Conservation (phyloP, 768 basidiomycete species). For the Macrolepiota fuliginosa region DNA sequence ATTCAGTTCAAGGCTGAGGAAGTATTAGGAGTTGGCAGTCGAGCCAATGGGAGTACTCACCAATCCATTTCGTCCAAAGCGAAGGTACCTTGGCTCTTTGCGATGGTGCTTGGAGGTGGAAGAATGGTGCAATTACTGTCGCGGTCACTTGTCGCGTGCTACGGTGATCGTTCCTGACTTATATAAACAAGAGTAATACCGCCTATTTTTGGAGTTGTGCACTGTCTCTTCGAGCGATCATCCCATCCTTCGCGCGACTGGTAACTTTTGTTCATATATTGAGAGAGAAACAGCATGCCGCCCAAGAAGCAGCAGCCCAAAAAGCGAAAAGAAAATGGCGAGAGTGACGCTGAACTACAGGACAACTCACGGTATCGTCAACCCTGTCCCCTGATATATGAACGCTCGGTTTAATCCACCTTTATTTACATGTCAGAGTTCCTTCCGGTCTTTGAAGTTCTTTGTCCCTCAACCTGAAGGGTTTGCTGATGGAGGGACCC, state of each 20-base stretch:
- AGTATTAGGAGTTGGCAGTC: background rate
- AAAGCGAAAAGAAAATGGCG: conserved; percentile 19
- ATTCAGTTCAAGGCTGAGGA: conserved; percentile 68
- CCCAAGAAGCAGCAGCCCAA: conserved; percentile 12
- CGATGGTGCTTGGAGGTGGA: background rate
- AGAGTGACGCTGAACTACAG: conserved; percentile 13
- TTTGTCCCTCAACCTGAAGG: background rate
- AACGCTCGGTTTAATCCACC: background rate
- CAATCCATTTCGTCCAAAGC: conserved; percentile 3
- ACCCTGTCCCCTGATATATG: background rate
- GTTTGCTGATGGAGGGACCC: background rate
- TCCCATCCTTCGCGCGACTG: background rate
- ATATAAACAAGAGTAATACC: background rate
- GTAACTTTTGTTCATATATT: background rate
- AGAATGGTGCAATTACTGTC: background rate
- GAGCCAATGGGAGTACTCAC: background rate
- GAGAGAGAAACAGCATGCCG: conserved; percentile 1
- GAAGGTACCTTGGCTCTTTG: background rate
- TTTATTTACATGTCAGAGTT: background rate
- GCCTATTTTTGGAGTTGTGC: background rate
- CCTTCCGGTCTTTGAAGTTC: background rate
- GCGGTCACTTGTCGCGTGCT: background rate
- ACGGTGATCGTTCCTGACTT: background rate
- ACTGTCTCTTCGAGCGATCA: background rate
- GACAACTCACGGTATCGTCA: background rate